Conservation (phyloP, 1,284 basidiomycete species). For the Meira miltonrushii region DNA sequence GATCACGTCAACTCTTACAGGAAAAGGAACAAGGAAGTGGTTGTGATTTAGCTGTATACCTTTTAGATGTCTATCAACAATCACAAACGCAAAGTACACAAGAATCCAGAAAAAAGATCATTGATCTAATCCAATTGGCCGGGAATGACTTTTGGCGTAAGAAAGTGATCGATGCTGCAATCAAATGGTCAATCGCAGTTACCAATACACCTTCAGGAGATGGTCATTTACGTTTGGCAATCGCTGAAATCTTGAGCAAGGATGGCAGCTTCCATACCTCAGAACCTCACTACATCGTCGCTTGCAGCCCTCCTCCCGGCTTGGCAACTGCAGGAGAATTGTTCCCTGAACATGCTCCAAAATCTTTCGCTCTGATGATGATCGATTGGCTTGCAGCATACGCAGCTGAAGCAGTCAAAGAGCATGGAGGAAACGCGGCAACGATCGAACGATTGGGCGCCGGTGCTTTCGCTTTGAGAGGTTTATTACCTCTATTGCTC, state of each 20-base stretch:
- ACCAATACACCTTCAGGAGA: constrained; percentile 33
- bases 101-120: constrained; percentile 18
- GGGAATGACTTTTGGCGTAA: constrained; percentile 47
- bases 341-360: constrained; percentile 19
- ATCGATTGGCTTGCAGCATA: constrained; percentile 35
- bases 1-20: constrained; percentile 33
- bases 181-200: constrained; percentile 39
- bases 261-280: constrained; percentile 26
- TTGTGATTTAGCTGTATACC: constrained; percentile 48
- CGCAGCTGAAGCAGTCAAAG: constrained; percentile 17
- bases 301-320: constrained; percentile 14
- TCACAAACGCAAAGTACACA: constrained; percentile 23
- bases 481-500: constrained; percentile 28
- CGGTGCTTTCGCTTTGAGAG: constrained; percentile 35
- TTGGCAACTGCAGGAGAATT: constrained; percentile 16
- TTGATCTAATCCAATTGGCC: constrained; percentile 14
- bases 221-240: constrained; percentile 31
- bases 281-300: constrained; percentile 37
- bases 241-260: constrained; percentile 38
- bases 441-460: constrained; percentile 31
- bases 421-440: constrained; percentile 21
- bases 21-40: constrained; percentile 48
- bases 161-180: constrained; percentile 43
- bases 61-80: constrained; percentile 46
- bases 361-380: constrained; percentile 33